These are phyloP conservation scores for Plenodomus lindquistii DNA, from an alignment of 2,329 filamentous ascomycete genomes.

Conservation along the genomic window DNA sequence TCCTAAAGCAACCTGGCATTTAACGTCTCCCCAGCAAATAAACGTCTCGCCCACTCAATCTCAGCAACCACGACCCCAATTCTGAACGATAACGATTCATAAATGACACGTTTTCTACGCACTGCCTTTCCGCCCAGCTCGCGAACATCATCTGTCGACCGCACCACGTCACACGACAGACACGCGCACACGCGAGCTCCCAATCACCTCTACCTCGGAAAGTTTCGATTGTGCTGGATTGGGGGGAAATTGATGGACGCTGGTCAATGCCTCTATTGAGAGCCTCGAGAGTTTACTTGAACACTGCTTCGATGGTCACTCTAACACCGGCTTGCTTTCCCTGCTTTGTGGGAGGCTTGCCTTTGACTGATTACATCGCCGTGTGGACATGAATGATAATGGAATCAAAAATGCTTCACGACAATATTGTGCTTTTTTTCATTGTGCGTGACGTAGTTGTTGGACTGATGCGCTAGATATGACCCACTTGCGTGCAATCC, in stretches of 20 bases:
- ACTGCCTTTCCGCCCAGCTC: constrained; percentile 27
- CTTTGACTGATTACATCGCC: constrained; percentile 44
- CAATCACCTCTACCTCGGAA: constrained; percentile 21
- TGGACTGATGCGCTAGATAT: no score
- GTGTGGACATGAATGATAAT: constrained; percentile 40
- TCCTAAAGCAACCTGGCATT: constrained; percentile 1
- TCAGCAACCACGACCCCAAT: constrained; percentile 39
- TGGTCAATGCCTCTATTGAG: constrained; percentile 42
- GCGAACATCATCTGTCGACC: constrained; percentile 23
- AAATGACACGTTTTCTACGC: constrained; percentile 31
- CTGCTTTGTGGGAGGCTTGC: constrained; percentile 26
- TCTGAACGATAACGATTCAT: constrained; percentile 33
- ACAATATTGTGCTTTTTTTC: constrained; percentile 17
- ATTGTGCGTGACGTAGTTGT: constrained; percentile 11
- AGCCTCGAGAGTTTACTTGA: constrained; percentile 41
- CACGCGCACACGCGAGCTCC: constrained; percentile 33
- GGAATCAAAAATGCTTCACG: constrained; percentile 45
- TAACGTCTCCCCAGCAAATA: constrained; percentile 48
- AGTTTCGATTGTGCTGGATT: constrained; percentile 32
- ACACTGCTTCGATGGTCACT: constrained; percentile 31
- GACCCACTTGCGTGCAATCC: no score
- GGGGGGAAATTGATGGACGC: constrained; percentile 31
- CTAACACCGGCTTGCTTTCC: constrained; percentile 44
- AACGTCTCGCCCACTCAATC: constrained; percentile 52
- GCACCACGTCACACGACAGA: constrained; percentile 30